Percentiles rank a stretch among this genome's conserved stretches.
phyloP scores from a whole-genome alignment of 169 alveolate genomes.

The Nephromyces sp. region DNA sequence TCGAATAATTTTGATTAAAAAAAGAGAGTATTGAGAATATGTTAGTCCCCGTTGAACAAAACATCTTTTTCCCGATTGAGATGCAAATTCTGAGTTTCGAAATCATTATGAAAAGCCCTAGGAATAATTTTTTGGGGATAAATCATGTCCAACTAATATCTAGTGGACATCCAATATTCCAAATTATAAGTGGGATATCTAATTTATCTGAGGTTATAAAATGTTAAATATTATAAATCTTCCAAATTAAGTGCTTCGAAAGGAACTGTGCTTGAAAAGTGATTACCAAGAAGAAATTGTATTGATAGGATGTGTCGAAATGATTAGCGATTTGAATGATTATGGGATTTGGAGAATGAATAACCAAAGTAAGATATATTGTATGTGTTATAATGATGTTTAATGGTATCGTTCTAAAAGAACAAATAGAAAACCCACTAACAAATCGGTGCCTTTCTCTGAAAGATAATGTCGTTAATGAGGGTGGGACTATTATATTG shows the following conservation, averaged over 20 bases:
- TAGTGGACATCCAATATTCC: conserved; percentile 62
- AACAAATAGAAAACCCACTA: conserved; percentile 40
- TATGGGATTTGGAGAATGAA: conserved; percentile 27
- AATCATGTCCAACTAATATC: conserved; percentile 61
- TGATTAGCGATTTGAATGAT: conserved; percentile 13
- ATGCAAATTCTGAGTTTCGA: conserved; percentile 53
- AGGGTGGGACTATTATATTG: conserved; percentile 54
- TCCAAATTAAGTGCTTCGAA: no score
- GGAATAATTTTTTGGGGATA: conserved; percentile 68
- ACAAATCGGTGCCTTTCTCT: conserved; percentile 56
- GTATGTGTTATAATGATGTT: background rate
- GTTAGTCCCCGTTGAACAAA: conserved; percentile 47
- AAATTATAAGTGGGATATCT: conserved; percentile 77
- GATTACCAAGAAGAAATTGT: background rate
- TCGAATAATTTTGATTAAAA: no score
- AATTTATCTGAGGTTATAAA: no score
- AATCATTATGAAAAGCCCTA: conserved; percentile 60
- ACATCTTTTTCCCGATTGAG: conserved; percentile 47
- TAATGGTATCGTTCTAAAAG: background rate
- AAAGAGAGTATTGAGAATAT: no score
- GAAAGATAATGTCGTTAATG: conserved; percentile 51
- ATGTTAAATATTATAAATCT: no score
- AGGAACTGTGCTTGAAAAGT: background rate
- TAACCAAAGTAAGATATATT: conserved; percentile 11
- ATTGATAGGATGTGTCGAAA: background rate